Evolutionary conservation across 2,329 filamentous ascomycete genomes (phyloP).

Genomic region (Apiospora koreana): DNA sequence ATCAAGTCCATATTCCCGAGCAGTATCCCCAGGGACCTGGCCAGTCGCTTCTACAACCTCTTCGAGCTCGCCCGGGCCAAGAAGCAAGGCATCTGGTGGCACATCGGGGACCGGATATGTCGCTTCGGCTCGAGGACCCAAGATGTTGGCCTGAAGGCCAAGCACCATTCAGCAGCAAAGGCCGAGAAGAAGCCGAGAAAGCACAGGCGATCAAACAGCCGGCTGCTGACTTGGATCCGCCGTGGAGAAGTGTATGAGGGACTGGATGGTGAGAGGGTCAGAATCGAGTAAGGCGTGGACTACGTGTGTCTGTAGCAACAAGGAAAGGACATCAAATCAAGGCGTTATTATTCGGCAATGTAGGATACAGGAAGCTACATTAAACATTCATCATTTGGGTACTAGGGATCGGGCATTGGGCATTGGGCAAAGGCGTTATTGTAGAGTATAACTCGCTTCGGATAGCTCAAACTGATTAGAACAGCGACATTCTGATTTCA

Average conservation of each 20-base stretch:
- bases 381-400: neutral
- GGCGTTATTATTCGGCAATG: neutral
- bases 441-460: neutral
- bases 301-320: no score
- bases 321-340: neutral
- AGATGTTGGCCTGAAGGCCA: neutral
- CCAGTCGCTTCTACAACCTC: neutral
- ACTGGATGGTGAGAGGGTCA: neutral
- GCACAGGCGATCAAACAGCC: neutral
- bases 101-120: slow-evolving; percentile 8
- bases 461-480: neutral
- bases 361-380: neutral
- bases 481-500: neutral
- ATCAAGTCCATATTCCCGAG: neutral
- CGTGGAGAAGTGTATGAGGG: slow-evolving; percentile 4
- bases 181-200: neutral
- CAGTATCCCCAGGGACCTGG: neutral
- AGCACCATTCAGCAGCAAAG: neutral
- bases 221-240: slow-evolving; percentile 6
- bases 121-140: slow-evolving; percentile 1
- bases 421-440: neutral
- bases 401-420: neutral
- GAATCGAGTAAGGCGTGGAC: neutral
- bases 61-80: neutral
- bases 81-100: slow-evolving; percentile 13